Base-by-base conservation (phyloP, 805 yeast species). In the Tetrapisispora iriomotensis region DNA sequence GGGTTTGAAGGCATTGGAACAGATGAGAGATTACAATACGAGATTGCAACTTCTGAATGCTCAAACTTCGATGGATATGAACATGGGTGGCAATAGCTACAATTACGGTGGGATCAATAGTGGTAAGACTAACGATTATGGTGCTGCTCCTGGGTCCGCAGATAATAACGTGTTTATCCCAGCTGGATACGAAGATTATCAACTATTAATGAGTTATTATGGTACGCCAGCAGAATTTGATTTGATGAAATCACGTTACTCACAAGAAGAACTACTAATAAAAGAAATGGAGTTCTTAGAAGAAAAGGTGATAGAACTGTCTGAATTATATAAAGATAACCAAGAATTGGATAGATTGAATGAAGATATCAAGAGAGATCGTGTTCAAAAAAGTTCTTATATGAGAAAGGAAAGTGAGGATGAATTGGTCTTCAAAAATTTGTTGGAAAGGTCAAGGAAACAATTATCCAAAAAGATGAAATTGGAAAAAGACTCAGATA, bases 241-340 rank as follows among this genome's bases (percentile, higher is more conserved):
- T 38, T 12, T 43, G 8, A 34, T 51, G 37, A 39, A 46, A 9
- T 44, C 48, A 3, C 33, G 43, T 6, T 44, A 45, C 29, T 44
- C 51, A 6, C 52, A 49, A 33, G 49, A 47, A 19, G 55, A 48
- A 22, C 34, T 54, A 1, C 29, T 48, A 5, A 23, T 45, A 9
- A 50, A 47, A 36, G 58, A 55, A 41, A 45, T 52, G 37, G 36
- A 45, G 2, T 48, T 48, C 20, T 37, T 55, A 28, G 42, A 40
- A 17, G 34, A 28, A 9, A 44, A 48, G 36, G 38, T 49, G 15
- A n/a, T 35, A 6, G 53, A 51, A 27, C 44, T 51, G 19, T 39
- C 44, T 30, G 24, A 40, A 9, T 8, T 36, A 28, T 31, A 34
- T 14, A 28, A 21, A 18, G 15, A 30, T 17, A 34, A 36, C n/a